phyloP scores from a whole-genome alignment of 2,329 filamentous ascomycete genomes.

The Penicillium sp. region DNA sequence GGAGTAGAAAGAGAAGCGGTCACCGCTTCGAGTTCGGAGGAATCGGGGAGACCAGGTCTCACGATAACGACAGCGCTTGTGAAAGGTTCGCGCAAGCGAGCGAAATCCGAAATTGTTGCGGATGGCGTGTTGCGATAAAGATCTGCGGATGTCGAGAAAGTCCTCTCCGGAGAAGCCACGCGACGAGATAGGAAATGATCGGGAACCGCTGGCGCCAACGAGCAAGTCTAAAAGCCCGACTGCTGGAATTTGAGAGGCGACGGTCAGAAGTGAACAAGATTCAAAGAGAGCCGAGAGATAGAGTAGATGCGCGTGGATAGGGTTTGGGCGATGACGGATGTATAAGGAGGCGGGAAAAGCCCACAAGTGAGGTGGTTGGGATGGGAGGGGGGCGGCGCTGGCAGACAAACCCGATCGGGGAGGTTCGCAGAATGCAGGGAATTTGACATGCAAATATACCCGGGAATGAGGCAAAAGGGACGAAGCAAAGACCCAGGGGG shows the following conservation, averaged over 20 bases:
- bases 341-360: conserved; percentile 27
- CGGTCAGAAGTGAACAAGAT: conserved; percentile 11
- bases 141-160: conserved; percentile 9
- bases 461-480: conserved; percentile 11
- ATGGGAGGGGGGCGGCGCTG: conserved; percentile 12
- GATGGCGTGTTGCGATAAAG: conserved; percentile 11
- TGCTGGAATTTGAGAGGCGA: conserved; percentile 8
- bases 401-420: conserved; percentile 26
- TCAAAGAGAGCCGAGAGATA: conserved; percentile 8
- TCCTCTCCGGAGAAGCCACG: conserved; percentile 18
- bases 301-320: conserved; percentile 13
- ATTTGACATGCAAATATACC: conserved; percentile 16
- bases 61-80: conserved; percentile 2
- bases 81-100: conserved; percentile 6
- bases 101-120: conserved; percentile 5
- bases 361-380: conserved; percentile 21
- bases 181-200: conserved; percentile 18
- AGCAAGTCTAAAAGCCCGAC: conserved; percentile 7
- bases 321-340: conserved; percentile 23
- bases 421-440: conserved; percentile 11
- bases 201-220: conserved; percentile 16
- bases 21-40: conserved; percentile 11
- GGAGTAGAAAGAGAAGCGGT: conserved; percentile 18
- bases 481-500: conserved; percentile 15
- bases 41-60: conserved; percentile 1